phyloP scores from a whole-genome alignment of 768 basidiomycete genomes.

The Leccinum ochraceum region DNA sequence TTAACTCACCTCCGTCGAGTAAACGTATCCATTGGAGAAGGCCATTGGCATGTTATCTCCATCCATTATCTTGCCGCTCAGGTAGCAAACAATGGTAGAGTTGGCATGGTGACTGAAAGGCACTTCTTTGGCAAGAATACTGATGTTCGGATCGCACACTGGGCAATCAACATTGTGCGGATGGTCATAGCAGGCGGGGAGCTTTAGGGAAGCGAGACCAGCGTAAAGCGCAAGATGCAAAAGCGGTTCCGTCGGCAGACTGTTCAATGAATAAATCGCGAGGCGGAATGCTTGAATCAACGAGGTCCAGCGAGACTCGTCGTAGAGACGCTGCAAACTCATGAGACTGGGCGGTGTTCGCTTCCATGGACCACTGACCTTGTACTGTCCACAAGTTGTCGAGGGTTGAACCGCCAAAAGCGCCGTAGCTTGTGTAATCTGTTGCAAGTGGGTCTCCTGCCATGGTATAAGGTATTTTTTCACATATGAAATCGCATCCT shows the following conservation, averaged over 20 bases:
- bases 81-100: slow-evolving; percentile 90
- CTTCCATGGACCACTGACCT: slow-evolving; percentile 46
- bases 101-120: slow-evolving; percentile 94
- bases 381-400: slow-evolving; percentile 78
- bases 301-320: slow-evolving; percentile 70
- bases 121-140: slow-evolving; percentile 78
- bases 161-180: slow-evolving; percentile 87
- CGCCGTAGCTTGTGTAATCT: slow-evolving; percentile 76
- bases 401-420: slow-evolving; percentile 74
- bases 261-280: slow-evolving; percentile 86
- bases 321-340: slow-evolving; percentile 72
- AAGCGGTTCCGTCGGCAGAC: slow-evolving; percentile 83
- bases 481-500: slow-evolving; percentile 83
- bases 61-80: slow-evolving; percentile 94
- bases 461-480: slow-evolving; percentile 79
- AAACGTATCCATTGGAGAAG: slow-evolving; percentile 89
- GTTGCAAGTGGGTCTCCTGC: slow-evolving; percentile 76
- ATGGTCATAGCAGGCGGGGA: slow-evolving; percentile 76
- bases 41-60: slow-evolving; percentile 92
- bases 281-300: slow-evolving; percentile 80
- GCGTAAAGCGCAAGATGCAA: slow-evolving; percentile 88
- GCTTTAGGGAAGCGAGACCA: slow-evolving; percentile 87
- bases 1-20: slow-evolving; percentile 80
- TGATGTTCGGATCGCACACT: slow-evolving; percentile 79
- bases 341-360: slow-evolving; percentile 14